Conservation (phyloP, 2,329 filamentous ascomycete species). For the Alternaria viburni region DNA sequence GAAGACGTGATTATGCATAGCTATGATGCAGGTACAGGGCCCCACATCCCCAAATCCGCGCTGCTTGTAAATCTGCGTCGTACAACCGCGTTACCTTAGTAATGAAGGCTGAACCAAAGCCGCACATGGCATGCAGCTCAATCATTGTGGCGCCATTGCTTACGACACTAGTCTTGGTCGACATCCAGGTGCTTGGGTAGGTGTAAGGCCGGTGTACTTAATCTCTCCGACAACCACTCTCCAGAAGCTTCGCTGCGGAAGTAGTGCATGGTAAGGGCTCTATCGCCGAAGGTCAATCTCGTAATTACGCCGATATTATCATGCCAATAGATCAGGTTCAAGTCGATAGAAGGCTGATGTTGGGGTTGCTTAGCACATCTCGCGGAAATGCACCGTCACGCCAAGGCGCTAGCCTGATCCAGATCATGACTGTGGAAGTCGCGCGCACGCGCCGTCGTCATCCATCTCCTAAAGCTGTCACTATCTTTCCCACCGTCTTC, state of each 20-base stretch:
- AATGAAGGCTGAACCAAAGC: background rate
- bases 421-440: background rate
- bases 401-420: background rate
- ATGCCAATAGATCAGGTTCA: background rate
- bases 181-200: background rate
- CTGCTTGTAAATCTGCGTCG: conserved; percentile 2
- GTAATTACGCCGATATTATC: background rate
- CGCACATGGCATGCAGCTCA: background rate
- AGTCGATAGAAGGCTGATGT: background rate
- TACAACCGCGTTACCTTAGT: background rate
- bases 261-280: background rate
- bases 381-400: conserved; percentile 4
- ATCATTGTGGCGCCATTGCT: background rate
- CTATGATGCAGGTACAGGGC: conserved; percentile 9
- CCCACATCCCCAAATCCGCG: conserved; percentile 8
- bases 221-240: background rate
- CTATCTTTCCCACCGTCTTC: background rate
- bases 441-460: background rate
- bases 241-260: background rate
- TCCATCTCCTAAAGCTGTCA: background rate
- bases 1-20: conserved; percentile 12
- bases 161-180: background rate
- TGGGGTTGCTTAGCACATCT: conserved; percentile 9
- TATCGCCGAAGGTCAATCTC: background rate
- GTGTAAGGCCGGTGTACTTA: background rate